Conservation (phyloP, 2,329 filamentous ascomycete genomes). For the Penicillium sp. region DNA sequence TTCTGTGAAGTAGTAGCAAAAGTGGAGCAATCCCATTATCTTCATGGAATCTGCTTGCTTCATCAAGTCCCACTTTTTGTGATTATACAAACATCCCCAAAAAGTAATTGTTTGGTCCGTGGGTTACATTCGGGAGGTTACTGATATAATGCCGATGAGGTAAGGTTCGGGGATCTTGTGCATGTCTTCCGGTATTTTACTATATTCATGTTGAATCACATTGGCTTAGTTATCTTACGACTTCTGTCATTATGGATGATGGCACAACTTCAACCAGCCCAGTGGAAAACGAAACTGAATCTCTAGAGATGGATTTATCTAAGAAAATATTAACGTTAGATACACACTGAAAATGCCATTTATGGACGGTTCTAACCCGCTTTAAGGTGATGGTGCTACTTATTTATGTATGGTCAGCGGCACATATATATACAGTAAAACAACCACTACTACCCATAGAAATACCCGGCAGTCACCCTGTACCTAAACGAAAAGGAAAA, state of each 20-base stretch:
- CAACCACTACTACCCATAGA: neutral
- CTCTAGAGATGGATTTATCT: neutral
- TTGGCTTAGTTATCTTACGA: neutral
- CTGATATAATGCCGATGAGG: neutral
- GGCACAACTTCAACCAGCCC: neutral
- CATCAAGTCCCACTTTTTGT: neutral
- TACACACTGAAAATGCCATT: neutral
- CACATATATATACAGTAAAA: neutral
- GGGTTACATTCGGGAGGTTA: slow-evolving; percentile 27
- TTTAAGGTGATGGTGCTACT: neutral
- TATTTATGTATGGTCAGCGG: neutral
- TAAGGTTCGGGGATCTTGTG: neutral
- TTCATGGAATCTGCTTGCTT: too few species aligned
- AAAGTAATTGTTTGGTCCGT: neutral
- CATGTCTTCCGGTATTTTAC: neutral
- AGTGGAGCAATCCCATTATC: too few species aligned
- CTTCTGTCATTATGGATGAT: neutral
- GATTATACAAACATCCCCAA: neutral
- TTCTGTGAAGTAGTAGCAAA: too few species aligned
- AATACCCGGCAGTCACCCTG: neutral
- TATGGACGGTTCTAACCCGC: neutral
- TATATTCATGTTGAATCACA: neutral
- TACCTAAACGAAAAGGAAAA: neutral
- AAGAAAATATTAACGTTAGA: neutral
- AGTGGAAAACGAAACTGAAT: too few species aligned